Percentiles rank a stretch among this genome's conserved stretches.
Evolutionary conservation across 768 basidiomycete genomes (phyloP).

Genomic region (Russula sp.): DNA sequence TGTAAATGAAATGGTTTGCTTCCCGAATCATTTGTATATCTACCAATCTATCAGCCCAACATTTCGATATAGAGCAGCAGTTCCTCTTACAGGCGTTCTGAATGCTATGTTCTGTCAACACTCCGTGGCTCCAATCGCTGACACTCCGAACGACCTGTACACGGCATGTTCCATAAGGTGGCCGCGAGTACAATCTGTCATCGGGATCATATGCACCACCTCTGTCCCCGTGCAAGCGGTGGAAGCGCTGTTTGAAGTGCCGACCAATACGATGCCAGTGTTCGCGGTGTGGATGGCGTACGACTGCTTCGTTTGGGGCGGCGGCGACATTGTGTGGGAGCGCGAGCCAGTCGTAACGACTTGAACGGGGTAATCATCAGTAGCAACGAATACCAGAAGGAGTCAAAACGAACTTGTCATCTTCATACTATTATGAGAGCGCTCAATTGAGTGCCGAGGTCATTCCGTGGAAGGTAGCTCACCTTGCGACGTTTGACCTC

Average conservation of each 20-base stretch:
- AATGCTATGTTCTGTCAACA: slow-evolving; percentile 83
- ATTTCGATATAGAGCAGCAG: neutral
- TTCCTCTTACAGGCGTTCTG: slow-evolving; percentile 79
- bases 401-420: slow-evolving; percentile 41
- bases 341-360: slow-evolving; percentile 62
- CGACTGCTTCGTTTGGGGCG: slow-evolving; percentile 63
- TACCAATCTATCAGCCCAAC: slow-evolving; percentile 27
- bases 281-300: slow-evolving; percentile 66
- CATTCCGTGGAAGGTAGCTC: neutral
- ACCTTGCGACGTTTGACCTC: slow-evolving; percentile 83
- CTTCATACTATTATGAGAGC: slow-evolving; percentile 27
- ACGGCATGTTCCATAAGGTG: slow-evolving; percentile 48
- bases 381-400: neutral
- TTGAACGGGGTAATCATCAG: slow-evolving; percentile 25
- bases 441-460: neutral
- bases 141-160: slow-evolving; percentile 85
- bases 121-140: slow-evolving; percentile 92
- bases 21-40: slow-evolving; percentile 78
- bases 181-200: slow-evolving; percentile 33
- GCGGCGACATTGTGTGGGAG: slow-evolving; percentile 64
- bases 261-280: slow-evolving; percentile 40
- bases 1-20: slow-evolving; percentile 86
- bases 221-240: slow-evolving; percentile 28
- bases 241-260: slow-evolving; percentile 30
- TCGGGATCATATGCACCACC: slow-evolving; percentile 33